Conservation (phyloP, 2,329 filamentous ascomycete genomes). For the Decorospora gaudefroyi region DNA sequence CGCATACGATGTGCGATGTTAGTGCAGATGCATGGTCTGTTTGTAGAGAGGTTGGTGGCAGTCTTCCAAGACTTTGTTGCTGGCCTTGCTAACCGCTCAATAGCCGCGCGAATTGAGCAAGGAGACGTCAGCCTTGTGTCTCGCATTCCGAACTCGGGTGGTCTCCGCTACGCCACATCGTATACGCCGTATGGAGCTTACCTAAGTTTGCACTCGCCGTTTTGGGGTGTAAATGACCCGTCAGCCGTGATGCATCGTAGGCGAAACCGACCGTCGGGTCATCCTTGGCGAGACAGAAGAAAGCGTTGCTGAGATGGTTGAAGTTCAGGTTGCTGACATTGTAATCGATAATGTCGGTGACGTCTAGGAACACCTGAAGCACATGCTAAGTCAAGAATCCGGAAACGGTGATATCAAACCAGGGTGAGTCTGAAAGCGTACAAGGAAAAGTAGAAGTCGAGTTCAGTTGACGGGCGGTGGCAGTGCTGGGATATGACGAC, state of each 20-base stretch:
- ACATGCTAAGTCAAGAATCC: conserved; percentile 12
- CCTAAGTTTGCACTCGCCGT: conserved; percentile 17
- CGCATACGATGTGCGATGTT: conserved; percentile 4
- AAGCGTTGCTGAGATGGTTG: conserved; percentile 67
- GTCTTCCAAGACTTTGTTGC: neutral
- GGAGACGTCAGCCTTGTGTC: conserved; percentile 9
- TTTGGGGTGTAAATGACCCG: conserved; percentile 65
- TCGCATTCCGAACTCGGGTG: neutral
- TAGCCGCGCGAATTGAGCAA: conserved; percentile 4
- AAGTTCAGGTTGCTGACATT: conserved; percentile 73
- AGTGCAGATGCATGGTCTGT: neutral
- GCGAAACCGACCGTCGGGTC: conserved; percentile 80
- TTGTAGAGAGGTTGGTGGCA: conserved; percentile 4
- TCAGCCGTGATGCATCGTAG: conserved; percentile 72
- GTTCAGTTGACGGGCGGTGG: neutral
- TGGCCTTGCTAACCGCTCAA: conserved; percentile 2
- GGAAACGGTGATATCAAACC: neutral
- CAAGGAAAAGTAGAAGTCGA: neutral
- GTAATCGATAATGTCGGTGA: conserved; percentile 83
- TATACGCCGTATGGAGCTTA: conserved; percentile 23
- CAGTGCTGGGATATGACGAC: conserved; percentile 10
- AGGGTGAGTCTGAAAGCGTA: neutral
- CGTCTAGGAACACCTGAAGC: conserved; percentile 69
- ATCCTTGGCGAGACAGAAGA: conserved; percentile 73
- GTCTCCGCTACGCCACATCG: conserved; percentile 13